These are phyloP conservation scores for Alternaria rosae DNA, from an alignment of 2,329 filamentous ascomycete species.

Conservation along the genomic window DNA sequence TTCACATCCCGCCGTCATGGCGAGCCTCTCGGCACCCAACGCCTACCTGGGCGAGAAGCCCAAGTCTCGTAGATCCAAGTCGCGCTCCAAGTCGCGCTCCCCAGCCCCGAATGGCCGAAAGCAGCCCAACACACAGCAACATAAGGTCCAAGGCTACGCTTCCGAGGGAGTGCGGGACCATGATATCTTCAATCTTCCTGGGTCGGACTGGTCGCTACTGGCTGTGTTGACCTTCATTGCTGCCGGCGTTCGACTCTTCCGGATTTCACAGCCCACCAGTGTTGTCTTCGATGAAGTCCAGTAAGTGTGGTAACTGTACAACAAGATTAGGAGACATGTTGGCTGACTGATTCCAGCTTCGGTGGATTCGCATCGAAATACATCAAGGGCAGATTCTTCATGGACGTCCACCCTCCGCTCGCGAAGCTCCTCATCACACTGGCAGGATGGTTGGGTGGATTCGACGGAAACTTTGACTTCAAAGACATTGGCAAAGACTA, in stretches of 20 bases:
- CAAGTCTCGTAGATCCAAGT: slow-evolving; percentile 36
- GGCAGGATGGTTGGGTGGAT: slow-evolving; percentile 92
- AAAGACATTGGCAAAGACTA: slow-evolving; percentile 99
- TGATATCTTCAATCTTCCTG: slow-evolving; percentile 87
- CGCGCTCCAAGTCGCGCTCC: slow-evolving; percentile 46
- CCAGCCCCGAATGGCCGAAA: slow-evolving; percentile 39
- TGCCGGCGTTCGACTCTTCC: slow-evolving; percentile 83
- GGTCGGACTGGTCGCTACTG: slow-evolving; percentile 82
- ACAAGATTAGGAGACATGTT: neutral
- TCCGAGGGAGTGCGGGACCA: slow-evolving; percentile 85
- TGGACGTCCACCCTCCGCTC: slow-evolving; percentile 98
- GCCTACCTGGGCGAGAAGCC: slow-evolving; percentile 44
- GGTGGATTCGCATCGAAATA: slow-evolving; percentile 98
- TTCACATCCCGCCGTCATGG: slow-evolving; percentile 44
- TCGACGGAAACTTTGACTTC: slow-evolving; percentile 96
- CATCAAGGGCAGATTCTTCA: slow-evolving; percentile 99
- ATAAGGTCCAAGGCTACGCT: slow-evolving; percentile 64
- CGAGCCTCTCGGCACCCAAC: slow-evolving; percentile 41
- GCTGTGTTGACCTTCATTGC: slow-evolving; percentile 76
- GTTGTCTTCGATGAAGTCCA: slow-evolving; percentile 99
- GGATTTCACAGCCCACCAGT: slow-evolving; percentile 94
- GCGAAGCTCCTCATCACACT: slow-evolving; percentile 97
- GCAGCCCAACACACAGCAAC: slow-evolving; percentile 44
- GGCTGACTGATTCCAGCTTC: slow-evolving; percentile 68
- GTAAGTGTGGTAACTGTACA: slow-evolving; percentile 64